phyloP scores from a whole-genome alignment of 2,329 filamentous ascomycete genomes.

The Diaporthe sp. region DNA sequence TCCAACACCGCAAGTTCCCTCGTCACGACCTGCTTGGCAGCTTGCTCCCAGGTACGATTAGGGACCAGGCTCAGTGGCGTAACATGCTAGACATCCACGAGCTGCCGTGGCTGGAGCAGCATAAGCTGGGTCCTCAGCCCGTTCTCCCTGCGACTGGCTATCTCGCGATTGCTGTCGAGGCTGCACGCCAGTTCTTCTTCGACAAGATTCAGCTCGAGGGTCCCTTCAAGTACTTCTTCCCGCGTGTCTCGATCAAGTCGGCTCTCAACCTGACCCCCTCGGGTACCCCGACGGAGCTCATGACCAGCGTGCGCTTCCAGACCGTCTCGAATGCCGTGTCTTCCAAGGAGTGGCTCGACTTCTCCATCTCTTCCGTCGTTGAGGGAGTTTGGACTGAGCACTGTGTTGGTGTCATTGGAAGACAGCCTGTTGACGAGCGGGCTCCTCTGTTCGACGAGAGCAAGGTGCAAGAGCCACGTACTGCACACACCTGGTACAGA shows the following conservation, averaged over 20 bases:
- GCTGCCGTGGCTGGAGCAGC: conserved; percentile 53
- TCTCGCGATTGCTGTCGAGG: conserved; percentile 33
- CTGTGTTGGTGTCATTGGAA: conserved; percentile 41
- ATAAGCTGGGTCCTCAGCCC: conserved; percentile 45
- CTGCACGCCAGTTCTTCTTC: conserved; percentile 38
- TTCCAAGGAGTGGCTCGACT: conserved; percentile 41
- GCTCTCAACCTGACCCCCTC: background rate
- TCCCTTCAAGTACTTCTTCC: background rate
- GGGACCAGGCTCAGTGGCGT: conserved; percentile 51
- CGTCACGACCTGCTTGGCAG: conserved; percentile 58
- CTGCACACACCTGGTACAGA: conserved; percentile 1
- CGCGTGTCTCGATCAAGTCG: background rate
- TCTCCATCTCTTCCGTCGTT: conserved; percentile 42
- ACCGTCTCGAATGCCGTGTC: background rate
- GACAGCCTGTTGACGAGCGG: background rate
- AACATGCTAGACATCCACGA: conserved; percentile 46
- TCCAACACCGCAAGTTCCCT: conserved; percentile 51
- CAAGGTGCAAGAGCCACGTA: background rate
- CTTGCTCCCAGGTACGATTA: conserved; percentile 48
- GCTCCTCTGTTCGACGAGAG: conserved; percentile 35
- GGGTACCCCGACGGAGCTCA: background rate
- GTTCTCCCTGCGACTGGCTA: conserved; percentile 42
- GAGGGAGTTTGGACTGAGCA: conserved; percentile 38
- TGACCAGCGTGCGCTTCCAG: conserved; percentile 13
- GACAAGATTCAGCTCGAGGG: background rate